Evolutionary conservation across 192 early-diverging fungal species (phyloP).

Genomic region (Coemansia sp.): DNA sequence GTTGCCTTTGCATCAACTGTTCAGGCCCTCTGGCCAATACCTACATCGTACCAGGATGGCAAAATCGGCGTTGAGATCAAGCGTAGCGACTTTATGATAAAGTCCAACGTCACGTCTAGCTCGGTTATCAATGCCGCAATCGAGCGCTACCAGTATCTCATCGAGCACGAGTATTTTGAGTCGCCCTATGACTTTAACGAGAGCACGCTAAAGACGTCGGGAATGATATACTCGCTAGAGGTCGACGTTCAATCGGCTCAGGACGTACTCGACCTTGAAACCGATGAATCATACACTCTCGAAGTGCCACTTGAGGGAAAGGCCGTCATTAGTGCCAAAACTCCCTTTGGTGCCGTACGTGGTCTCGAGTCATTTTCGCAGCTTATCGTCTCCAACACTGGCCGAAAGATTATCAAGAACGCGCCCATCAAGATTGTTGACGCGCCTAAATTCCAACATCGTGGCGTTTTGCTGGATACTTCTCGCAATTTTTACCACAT

Average conservation of each 20-base stretch:
- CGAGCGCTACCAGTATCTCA: conserved; percentile 58
- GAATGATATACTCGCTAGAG: conserved; percentile 41
- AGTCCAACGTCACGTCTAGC: conserved; percentile 59
- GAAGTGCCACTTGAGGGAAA: conserved; percentile 55
- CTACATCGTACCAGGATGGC: conserved; percentile 28
- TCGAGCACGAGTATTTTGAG: conserved; percentile 57
- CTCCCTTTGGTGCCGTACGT: conserved; percentile 68
- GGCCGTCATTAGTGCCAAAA: conserved; percentile 59
- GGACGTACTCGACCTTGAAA: conserved; percentile 58
- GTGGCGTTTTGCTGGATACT: conserved; percentile 72
- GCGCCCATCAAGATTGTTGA: conserved; percentile 62
- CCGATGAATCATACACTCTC: conserved; percentile 70
- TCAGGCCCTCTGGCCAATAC: conserved; percentile 41
- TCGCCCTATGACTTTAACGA: conserved; percentile 51
- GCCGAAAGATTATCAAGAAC: conserved; percentile 56
- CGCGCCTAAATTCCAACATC: conserved; percentile 61
- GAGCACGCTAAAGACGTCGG: conserved; percentile 41
- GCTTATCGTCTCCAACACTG: conserved; percentile 57
- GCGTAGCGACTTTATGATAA: conserved; percentile 57
- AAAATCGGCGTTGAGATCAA: conserved; percentile 56
- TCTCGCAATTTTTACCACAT: conserved; percentile 68
- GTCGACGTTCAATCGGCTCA: conserved; percentile 49
- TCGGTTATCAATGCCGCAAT: conserved; percentile 57
- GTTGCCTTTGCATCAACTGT: conserved; percentile 2
- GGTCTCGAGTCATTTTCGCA: conserved; percentile 77